phyloP scores from a whole-genome alignment of 441 rosid genomes.

The Pelargonium myrrhifolium region DNA sequence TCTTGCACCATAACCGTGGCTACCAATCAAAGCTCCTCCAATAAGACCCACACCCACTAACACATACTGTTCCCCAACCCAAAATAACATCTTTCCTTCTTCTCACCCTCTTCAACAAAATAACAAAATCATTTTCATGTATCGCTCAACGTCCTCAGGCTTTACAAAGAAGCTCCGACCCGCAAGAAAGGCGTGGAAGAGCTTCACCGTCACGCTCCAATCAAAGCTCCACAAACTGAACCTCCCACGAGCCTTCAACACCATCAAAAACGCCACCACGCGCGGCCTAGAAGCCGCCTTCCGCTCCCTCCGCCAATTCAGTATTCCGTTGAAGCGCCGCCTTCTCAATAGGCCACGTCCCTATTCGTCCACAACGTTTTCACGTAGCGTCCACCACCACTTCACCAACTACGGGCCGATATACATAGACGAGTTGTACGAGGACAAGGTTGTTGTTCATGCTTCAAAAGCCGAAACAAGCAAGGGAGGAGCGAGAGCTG shows the following conservation, averaged over 20 bases:
- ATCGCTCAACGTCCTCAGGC: constrained; percentile 23
- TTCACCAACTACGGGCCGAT: constrained; percentile 25
- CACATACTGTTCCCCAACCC: background rate
- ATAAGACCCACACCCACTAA: background rate
- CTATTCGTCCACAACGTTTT: background rate
- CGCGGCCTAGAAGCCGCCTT: constrained; percentile 27
- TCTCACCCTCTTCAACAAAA: background rate
- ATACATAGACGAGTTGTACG: constrained; percentile 40
- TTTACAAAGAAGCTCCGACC: constrained; percentile 45
- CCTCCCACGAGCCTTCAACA: constrained; percentile 31
- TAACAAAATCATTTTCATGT: constrained; percentile 25
- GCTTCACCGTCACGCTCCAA: constrained; percentile 37
- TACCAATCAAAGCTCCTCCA: background rate
- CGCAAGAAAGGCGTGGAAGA: constrained; percentile 46
- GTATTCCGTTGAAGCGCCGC: too few species aligned
- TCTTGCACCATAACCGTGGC: background rate
- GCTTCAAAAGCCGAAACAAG: constrained; percentile 27
- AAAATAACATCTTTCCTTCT: background rate
- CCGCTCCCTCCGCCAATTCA: background rate
- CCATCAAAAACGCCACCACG: constrained; percentile 22
- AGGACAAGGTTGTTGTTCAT: background rate
- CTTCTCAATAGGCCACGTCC: too few species aligned
- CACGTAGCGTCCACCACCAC: constrained; percentile 17
- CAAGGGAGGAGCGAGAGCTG: constrained; percentile 16
- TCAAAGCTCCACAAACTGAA: constrained; percentile 36